Conservation (phyloP, 345 rosid genomes). For the Luvunga scandens region DNA sequence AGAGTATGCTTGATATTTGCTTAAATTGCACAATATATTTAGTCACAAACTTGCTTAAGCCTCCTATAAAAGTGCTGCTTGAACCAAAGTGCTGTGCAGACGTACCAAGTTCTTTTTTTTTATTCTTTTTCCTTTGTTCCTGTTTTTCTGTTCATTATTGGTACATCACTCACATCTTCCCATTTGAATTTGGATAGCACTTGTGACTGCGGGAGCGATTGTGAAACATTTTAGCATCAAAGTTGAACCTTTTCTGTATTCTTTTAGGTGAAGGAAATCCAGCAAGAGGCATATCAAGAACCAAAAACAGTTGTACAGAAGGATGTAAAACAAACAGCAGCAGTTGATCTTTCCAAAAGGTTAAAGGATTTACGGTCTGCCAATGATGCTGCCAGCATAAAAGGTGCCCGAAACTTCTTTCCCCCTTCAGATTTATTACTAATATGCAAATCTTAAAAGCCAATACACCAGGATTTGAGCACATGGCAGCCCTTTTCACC, state of each 20-base stretch:
- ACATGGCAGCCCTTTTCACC: not conserved
- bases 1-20: constrained; percentile 41
- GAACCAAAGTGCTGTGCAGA: too few species aligned
- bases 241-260: constrained; percentile 6
- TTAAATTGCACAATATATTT: not conserved
- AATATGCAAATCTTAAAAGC: not conserved
- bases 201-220: not conserved
- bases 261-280: constrained; percentile 76
- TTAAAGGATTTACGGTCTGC: constrained; percentile 59
- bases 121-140: not conserved
- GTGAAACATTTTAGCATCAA: not conserved
- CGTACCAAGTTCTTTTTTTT: too few species aligned
- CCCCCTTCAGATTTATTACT: not conserved
- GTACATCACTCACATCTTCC: not conserved
- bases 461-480: not conserved
- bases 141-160: not conserved
- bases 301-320: constrained; percentile 49
- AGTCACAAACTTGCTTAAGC: not conserved
- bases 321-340: constrained; percentile 63
- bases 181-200: not conserved
- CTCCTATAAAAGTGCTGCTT: not conserved
- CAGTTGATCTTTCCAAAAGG: constrained; percentile 83
- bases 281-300: constrained; percentile 58
- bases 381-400: constrained; percentile 67
- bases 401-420: constrained; percentile 44